phyloP scores from a whole-genome alignment of 148 eudicot species.

The Rhododendron simsii region DNA sequence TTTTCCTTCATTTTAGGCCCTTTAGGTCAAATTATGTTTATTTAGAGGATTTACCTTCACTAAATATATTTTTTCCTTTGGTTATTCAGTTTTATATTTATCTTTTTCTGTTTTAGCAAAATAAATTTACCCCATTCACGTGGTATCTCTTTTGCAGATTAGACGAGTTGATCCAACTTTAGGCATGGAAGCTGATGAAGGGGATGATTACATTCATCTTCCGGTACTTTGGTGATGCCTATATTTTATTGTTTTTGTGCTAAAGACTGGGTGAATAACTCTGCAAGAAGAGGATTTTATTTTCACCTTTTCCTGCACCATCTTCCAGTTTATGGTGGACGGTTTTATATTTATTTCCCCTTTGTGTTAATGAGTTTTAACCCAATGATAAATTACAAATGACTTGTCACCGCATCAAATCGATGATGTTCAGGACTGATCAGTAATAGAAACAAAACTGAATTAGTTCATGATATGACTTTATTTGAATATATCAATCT shows the following conservation, averaged over 20 bases:
- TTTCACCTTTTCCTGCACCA: not conserved
- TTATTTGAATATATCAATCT: not conserved
- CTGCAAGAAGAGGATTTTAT: not conserved
- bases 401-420: not conserved
- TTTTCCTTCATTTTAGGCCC: not conserved
- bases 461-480: not conserved
- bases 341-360: not conserved
- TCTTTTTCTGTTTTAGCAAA: not conserved
- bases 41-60: conserved; percentile 1
- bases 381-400: not conserved
- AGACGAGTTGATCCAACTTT: too few relatives aligned
- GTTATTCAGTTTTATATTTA: not conserved
- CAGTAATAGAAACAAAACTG: not conserved
- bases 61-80: not conserved
- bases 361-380: not conserved
- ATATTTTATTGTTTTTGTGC: conserved; percentile 2
- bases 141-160: too few relatives aligned
- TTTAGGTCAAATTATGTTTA: not conserved
- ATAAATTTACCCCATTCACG: not conserved
- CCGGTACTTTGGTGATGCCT: too few relatives aligned
- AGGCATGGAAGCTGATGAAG: too few relatives aligned
- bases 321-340: not conserved
- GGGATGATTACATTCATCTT: too few relatives aligned
- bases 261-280: not conserved
- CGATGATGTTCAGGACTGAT: not conserved